Evolutionary conservation across 148 eudicot species (phyloP), one percentile per base, ranked within the genome.

Genomic region (Chenopodium formosanum): DNA sequence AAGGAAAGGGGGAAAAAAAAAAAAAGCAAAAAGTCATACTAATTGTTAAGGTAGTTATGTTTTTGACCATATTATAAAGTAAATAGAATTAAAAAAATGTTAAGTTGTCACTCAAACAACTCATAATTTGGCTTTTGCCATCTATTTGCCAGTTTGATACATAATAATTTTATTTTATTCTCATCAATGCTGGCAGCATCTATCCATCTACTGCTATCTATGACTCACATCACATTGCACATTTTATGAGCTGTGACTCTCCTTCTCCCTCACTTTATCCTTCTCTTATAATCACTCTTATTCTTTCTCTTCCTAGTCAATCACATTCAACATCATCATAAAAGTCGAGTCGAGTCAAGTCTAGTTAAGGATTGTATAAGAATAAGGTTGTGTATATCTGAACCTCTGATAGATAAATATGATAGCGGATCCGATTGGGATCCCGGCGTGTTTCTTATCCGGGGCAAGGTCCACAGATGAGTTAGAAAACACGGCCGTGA

Each of bases 371-470:
- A 40, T 6, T 37, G 5, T 5, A 37, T 37, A 47, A 4, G 56
- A 19, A 2, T 66, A 72, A 47, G 44, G 9, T 52, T 76, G 8
- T 40, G 46, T 31, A 76, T 62, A 65, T 66, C 31, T 63, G 20
- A 62, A 0, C 50, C 56, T 62, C 10, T 62, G 1, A 5, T 0
- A 22, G 9, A 1, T n/a, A 78, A 17, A 23, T 40, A 90, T 85
- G 84, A 74, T 94, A 84, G 92, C 88, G 70, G 94, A 94, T 50
- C 91, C 87, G 2, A 87, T 91, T 66, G 87, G 92, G 22, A 88
- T 93, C 32, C 92, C 97, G 14, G 88, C 97, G 7, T 94, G 93
- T 40, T 94, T 94, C 83, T 89, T 92, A 0, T 78, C 84, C n/a
- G 84, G 80, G 9, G 40, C 74, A 64, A 63, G 76, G 52, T 11